A percentile compares a stretch with the other conserved stretches of the same genome.
Evolutionary conservation across 2,329 filamentous ascomycete genomes (phyloP).

Genomic region (Paraphoma sp.): DNA sequence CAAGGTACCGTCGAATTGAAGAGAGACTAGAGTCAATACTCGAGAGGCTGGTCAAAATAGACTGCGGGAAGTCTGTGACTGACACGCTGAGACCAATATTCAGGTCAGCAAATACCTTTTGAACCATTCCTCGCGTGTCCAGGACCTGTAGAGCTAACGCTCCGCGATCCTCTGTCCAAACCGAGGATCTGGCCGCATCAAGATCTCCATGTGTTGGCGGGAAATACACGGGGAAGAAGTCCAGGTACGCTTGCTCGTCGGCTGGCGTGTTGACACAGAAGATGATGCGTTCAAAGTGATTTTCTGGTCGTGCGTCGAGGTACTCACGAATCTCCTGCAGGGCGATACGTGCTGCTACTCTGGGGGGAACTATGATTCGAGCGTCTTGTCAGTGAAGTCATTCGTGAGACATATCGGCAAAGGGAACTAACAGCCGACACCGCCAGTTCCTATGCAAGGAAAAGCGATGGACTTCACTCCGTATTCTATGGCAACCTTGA

Average conservation of each 20-base stretch:
- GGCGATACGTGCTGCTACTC: slow-evolving; percentile 39
- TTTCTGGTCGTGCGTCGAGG: slow-evolving; percentile 28
- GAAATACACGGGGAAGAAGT: slow-evolving; percentile 40
- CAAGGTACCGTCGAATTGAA: slow-evolving; percentile 20
- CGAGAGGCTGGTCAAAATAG: slow-evolving; percentile 20
- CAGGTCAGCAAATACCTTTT: slow-evolving; percentile 20
- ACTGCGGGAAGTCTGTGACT: slow-evolving; percentile 20
- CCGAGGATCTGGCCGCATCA: slow-evolving; percentile 21
- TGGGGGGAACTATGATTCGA: slow-evolving; percentile 20
- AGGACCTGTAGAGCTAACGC: slow-evolving; percentile 20
- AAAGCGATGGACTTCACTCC: slow-evolving; percentile 42
- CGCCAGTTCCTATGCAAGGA: slow-evolving; percentile 41
- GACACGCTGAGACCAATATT: slow-evolving; percentile 16
- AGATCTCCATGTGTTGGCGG: slow-evolving; percentile 41
- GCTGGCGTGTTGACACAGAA: slow-evolving; percentile 35
- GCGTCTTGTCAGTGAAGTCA: background rate
- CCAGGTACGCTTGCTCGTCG: slow-evolving; percentile 38
- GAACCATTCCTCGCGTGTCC: slow-evolving; percentile 25
- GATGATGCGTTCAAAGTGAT: slow-evolving; percentile 35
- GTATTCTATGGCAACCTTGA: slow-evolving; percentile 28
- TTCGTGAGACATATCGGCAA: background rate
- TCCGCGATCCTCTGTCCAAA: slow-evolving; percentile 12
- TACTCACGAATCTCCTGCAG: slow-evolving; percentile 42
- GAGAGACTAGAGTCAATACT: slow-evolving; percentile 20
- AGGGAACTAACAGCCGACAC: slow-evolving; percentile 21